Conservation (phyloP, 139 green algal genomes). For the Volvox reticuliferus region DNA sequence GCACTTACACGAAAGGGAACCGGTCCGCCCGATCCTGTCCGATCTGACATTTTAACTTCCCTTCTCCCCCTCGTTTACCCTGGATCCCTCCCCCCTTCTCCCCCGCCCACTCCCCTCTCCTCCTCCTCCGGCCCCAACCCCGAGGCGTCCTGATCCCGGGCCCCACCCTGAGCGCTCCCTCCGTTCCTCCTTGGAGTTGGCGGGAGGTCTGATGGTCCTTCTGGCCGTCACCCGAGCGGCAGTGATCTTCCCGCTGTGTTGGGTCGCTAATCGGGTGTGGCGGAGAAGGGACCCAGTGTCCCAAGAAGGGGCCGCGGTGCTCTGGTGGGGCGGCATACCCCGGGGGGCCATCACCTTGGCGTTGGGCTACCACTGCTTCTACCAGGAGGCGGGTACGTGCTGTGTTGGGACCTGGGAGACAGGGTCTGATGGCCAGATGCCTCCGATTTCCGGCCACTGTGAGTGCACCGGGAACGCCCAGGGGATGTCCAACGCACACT, state of each 20-base stretch:
- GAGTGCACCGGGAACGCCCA: too few relatives aligned
- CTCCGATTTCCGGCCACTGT: too few relatives aligned
- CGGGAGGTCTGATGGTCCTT: background rate
- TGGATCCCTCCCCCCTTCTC: background rate
- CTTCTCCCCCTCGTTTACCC: background rate
- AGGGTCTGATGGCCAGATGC: too few relatives aligned
- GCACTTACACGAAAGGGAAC: too few relatives aligned
- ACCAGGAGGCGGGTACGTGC: constrained; percentile 11
- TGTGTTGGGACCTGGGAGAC: background rate
- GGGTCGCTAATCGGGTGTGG: constrained; percentile 16
- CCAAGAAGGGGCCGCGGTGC: background rate
- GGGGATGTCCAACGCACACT: too few relatives aligned
- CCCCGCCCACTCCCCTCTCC: too few relatives aligned
- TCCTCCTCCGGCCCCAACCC: background rate
- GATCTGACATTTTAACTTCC: too few relatives aligned
- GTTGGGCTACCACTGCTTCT: constrained; percentile 55
- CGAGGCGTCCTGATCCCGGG: background rate
- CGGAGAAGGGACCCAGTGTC: constrained; percentile 3
- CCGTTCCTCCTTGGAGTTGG: background rate
- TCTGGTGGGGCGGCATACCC: constrained; percentile 50
- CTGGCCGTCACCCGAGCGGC: constrained; percentile 14
- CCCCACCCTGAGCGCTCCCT: background rate
- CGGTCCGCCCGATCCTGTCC: too few relatives aligned
- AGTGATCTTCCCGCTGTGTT: constrained; percentile 16
- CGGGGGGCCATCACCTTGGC: constrained; percentile 52